phyloP scores from a whole-genome alignment of 345 rosid species.

The Lenwebbia sp. region DNA sequence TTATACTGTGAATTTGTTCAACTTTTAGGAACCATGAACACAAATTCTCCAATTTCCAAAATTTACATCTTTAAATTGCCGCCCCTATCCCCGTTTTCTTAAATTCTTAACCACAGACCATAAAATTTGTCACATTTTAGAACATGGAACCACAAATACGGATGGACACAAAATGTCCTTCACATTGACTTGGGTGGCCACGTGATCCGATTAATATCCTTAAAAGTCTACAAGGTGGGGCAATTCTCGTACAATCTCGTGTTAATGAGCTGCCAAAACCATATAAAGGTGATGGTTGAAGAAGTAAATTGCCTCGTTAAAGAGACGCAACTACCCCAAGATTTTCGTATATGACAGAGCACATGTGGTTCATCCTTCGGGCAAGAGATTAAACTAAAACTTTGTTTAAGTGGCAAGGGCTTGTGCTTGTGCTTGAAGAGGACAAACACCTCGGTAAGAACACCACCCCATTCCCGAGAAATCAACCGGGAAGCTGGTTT shows the following conservation, averaged over 20 bases:
- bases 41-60: no score
- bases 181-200: neutral
- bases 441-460: neutral
- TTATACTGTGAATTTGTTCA: no score
- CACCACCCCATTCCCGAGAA: neutral
- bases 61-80: no score
- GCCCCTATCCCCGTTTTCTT: no score
- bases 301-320: neutral
- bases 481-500: neutral
- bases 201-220: neutral
- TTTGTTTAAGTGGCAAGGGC: neutral
- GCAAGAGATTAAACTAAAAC: neutral
- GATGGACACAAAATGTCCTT: rapidly evolving
- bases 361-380: neutral
- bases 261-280: no score
- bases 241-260: no score
- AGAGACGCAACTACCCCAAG: neutral
- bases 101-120: neutral
- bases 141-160: no score
- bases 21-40: no score
- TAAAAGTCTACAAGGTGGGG: neutral
- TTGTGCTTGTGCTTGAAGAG: neutral
- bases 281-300: neutral
- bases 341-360: neutral
- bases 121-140: no score